These are phyloP conservation scores for Dioscorea cayenensis DNA, from an alignment of 116 monocot genomes.

Conservation along the genomic window DNA sequence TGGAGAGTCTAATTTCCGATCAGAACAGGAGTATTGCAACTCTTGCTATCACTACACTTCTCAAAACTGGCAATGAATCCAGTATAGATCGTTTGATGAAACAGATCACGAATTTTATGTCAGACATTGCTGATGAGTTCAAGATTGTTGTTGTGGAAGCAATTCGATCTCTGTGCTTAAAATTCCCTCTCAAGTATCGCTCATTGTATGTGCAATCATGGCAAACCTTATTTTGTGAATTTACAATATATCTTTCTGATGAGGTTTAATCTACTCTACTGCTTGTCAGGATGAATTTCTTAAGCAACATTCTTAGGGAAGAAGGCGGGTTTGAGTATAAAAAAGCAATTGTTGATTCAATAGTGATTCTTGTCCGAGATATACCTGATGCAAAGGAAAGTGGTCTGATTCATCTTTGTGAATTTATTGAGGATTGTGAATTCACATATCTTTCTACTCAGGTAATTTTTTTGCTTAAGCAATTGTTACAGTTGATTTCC, in stretches of 20 bases:
- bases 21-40: constrained; percentile 99
- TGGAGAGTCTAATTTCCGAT: constrained; percentile 99
- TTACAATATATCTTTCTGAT: not conserved
- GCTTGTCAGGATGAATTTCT: constrained; percentile 85
- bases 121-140: constrained; percentile 99
- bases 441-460: constrained; percentile 98
- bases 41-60: constrained; percentile 94
- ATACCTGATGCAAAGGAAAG: constrained; percentile 99
- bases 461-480: constrained; percentile 30
- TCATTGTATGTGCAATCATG: constrained; percentile 63
- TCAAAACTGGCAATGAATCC: constrained; percentile 98
- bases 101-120: constrained; percentile 98
- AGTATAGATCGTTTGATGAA: constrained; percentile 99
- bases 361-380: constrained; percentile 92
- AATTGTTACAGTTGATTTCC: too few species aligned
- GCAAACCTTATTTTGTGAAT: not conserved
- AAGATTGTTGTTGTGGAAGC: constrained; percentile 99
- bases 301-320: constrained; percentile 96
- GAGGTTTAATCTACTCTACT: not conserved
- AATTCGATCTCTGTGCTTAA: constrained; percentile 89
- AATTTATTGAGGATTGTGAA: constrained; percentile 99
- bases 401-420: constrained; percentile 95
- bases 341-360: constrained; percentile 99
- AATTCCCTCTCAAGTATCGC: constrained; percentile 96
- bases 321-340: constrained; percentile 99